Conservation (phyloP, 2,329 filamentous ascomycete genomes). For the Penicillium brevicompactum region DNA sequence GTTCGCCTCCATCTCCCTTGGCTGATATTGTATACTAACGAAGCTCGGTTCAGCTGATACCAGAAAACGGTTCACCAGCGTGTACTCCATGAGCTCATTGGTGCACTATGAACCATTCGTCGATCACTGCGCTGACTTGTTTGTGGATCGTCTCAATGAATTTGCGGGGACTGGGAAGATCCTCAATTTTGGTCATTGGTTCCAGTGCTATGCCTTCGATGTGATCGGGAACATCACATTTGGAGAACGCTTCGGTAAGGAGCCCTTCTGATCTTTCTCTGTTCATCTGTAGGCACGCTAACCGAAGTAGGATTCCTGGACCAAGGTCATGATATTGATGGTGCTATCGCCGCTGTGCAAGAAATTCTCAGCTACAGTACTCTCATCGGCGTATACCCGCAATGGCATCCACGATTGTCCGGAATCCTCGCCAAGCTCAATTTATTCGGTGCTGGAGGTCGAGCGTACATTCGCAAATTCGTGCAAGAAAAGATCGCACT, state of each 20-base stretch:
- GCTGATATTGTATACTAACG: not conserved
- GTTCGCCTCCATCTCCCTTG: conserved; percentile 16
- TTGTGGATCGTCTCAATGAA: conserved; percentile 42
- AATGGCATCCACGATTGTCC: conserved; percentile 41
- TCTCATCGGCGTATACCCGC: conserved; percentile 46
- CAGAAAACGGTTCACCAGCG: conserved; percentile 44
- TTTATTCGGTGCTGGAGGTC: conserved; percentile 33
- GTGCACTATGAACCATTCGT: conserved; percentile 54
- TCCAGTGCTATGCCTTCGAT: conserved; percentile 40
- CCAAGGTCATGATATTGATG: conserved; percentile 48
- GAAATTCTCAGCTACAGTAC: conserved; percentile 40
- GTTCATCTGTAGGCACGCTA: not conserved
- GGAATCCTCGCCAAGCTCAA: conserved; percentile 31
- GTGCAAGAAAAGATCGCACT: conserved; percentile 36
- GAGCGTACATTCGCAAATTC: conserved; percentile 36
- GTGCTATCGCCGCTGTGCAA: conserved; percentile 45
- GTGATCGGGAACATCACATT: conserved; percentile 57
- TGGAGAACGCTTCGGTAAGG: conserved; percentile 30
- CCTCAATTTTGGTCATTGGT: conserved; percentile 45
- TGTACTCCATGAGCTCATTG: conserved; percentile 54
- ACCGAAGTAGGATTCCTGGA: conserved; percentile 48
- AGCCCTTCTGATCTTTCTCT: not conserved
- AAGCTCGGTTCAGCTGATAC: conserved; percentile 28
- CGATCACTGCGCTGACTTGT: conserved; percentile 49
- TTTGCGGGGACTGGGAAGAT: conserved; percentile 30